Evolutionary conservation across 805 yeast species (phyloP).

Genomic region (Martiniozyma abietophila): DNA sequence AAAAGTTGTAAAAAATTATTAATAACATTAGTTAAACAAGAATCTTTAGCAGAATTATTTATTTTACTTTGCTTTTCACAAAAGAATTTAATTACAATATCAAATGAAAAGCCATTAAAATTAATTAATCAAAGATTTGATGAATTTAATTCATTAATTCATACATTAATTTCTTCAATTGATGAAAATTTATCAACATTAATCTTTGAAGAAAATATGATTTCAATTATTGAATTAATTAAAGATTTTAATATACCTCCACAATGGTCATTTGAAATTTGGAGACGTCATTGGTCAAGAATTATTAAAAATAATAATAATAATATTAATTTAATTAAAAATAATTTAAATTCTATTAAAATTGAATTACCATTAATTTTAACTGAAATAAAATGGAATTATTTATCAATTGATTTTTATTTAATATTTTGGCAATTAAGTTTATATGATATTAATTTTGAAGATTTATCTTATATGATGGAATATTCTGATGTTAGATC

Average conservation of each 20-base stretch:
- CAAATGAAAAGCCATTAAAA: conserved; percentile 44
- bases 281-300: conserved; percentile 45
- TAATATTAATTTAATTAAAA: conserved; percentile 12
- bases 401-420: conserved; percentile 36
- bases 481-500: conserved; percentile 34
- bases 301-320: conserved; percentile 17
- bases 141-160: conserved; percentile 58
- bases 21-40: conserved; percentile 32
- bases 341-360: conserved; percentile 10
- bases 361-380: conserved; percentile 12
- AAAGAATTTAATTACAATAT: conserved; percentile 28
- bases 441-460: conserved; percentile 59
- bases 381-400: conserved; percentile 16
- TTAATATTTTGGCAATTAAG: conserved; percentile 65
- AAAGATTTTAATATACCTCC: conserved; percentile 37
- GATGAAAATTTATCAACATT: conserved; percentile 37
- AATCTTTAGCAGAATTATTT: conserved; percentile 53
- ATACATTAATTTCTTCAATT: conserved; percentile 52
- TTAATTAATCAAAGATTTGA: conserved; percentile 65
- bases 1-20: conserved; percentile 45
- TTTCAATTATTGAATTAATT: conserved; percentile 34
- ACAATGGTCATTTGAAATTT: conserved; percentile 67
- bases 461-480: conserved; percentile 38
- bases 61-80: conserved; percentile 47
- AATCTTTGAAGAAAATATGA: conserved; percentile 26